Evolutionary conservation across 352 stramenopile genomes (phyloP), one percentile per base, ranked within the genome.

Genomic region (Phytophthora tubulina): DNA sequence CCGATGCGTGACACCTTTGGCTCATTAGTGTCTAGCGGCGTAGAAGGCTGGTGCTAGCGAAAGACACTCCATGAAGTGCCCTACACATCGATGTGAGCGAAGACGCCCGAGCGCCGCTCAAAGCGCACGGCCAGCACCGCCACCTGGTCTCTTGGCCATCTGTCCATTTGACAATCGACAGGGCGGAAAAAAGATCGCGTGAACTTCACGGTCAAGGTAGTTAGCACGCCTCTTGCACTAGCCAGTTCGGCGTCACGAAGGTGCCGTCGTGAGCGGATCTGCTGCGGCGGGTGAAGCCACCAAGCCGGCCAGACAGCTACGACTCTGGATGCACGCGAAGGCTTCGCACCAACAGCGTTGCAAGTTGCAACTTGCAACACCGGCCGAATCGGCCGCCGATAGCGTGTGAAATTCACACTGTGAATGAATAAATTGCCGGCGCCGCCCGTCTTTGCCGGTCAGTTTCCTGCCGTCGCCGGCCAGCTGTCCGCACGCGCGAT

Each of bases 21-120:
- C 30, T 33, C 17, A n/a, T 38, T 13, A 11, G 33, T 63, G 51
- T 54, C 49, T 36, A 50, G 36, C 48, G 50, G 15, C 39, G 41
- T 72, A 72, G 63, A 76, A 35, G 41, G 42, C 56, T 38, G 39
- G 21, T 32, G 32, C 60, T 61, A 32, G 38, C 31, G 55, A 76
- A 72, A 68, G 69, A 76, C 73, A 64, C 63, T 38, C 55, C 15
- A 49, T 50, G 68, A 76, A 76, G 68, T 76, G 68, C 68, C 62
- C 32, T 30, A 49, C 68, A 76, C 68, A 76, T 76, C 68, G 38
- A 30, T 63, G 58, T 72, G 55, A 73, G 69, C 56, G 41, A 11
- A 13, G n/a, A 4, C 38, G 30, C 30, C n/a, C 7, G 15, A 27
- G n/a, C 39, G 59, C 59, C 59, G 51, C 21, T 27, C 60, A 61